Base-by-base conservation (phyloP, 768 basidiomycete species). In the Leccinum subgranulosum region DNA sequence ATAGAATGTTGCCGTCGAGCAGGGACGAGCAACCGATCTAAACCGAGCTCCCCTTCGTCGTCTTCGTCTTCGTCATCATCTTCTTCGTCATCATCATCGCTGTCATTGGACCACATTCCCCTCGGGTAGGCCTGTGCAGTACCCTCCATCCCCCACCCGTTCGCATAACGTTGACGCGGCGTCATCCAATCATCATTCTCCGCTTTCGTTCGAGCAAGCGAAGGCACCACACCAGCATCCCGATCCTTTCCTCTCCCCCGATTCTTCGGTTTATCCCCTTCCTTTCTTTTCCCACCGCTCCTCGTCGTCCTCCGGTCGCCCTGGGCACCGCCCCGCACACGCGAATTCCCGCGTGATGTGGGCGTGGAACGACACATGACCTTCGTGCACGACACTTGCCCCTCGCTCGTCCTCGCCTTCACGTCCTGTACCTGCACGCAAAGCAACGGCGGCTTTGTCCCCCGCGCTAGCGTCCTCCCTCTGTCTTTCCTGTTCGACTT, bases 1-100 rank as follows among this genome's bases (percentile, higher is more conserved):
- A 90, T 90, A 17, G 88, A 89, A 58, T 84, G 80, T 66, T 91
- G 88, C 27, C 88, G 77, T 67, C 84, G 87, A 19, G 89, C 79
- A 8, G 83, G 86, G 27, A 87, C 82, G 34, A 91, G 81, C 55
- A 90, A 78, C 27, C 80, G 79, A 15, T 86, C 84, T 41, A 90
- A 76, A 65, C 84, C 80, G 48, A 89, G 73, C 64, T 89, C 88
- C 15, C 76, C 79, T 41, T 81, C 82, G 14, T 81, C 79, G 8
- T 80, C 80, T 4, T 76, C 76, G 1, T 79, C 39, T 39, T 39
- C 76, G 1, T 79, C 39, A 1, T 39, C 79, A 3, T 76, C 66
- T 5, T 62, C 61, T 2, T 79, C 77, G 12, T 74, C 75, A 9
- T 73, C 72, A 2, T 73, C 73, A 47, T 69, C 71, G 27, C 69